Conservation (phyloP, 2,329 filamentous ascomycete genomes). For the Ophiosphaerella herpotricha region DNA sequence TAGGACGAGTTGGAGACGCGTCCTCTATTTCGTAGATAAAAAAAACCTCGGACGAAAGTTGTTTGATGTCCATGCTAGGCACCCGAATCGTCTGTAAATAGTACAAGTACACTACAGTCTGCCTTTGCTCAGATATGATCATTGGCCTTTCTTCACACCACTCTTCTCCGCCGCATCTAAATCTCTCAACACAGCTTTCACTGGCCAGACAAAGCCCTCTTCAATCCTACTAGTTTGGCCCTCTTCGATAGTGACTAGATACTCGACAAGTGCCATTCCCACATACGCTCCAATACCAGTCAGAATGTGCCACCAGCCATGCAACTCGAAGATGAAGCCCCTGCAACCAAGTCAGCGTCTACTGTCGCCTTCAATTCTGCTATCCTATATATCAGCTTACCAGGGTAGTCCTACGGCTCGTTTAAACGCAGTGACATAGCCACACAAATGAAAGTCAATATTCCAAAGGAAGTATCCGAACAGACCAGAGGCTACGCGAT, state of each 20-base stretch:
- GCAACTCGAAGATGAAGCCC: slow-evolving; percentile 62
- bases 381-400: too few relatives aligned
- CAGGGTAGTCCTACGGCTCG: slow-evolving; percentile 57
- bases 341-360: too few relatives aligned
- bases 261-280: slow-evolving; percentile 46
- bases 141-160: slow-evolving; percentile 18
- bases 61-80: neutral
- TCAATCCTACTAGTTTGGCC: slow-evolving; percentile 30
- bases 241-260: slow-evolving; percentile 40
- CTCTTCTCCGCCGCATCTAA: slow-evolving; percentile 20
- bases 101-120: too few relatives aligned
- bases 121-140: neutral
- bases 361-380: too few relatives aligned
- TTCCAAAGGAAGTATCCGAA: slow-evolving; percentile 61
- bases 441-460: slow-evolving; percentile 60
- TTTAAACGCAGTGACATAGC: slow-evolving; percentile 53
- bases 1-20: too few relatives aligned
- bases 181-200: slow-evolving; percentile 35
- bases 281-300: slow-evolving; percentile 60
- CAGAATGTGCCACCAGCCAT: slow-evolving; percentile 68
- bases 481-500: slow-evolving; percentile 48
- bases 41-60: too few relatives aligned
- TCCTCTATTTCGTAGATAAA: too few relatives aligned
- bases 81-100: slow-evolving; percentile 3
- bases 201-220: slow-evolving; percentile 45